phyloP scores from a whole-genome alignment of 2,329 filamentous ascomycete genomes.

The Mycogone perniciosa region DNA sequence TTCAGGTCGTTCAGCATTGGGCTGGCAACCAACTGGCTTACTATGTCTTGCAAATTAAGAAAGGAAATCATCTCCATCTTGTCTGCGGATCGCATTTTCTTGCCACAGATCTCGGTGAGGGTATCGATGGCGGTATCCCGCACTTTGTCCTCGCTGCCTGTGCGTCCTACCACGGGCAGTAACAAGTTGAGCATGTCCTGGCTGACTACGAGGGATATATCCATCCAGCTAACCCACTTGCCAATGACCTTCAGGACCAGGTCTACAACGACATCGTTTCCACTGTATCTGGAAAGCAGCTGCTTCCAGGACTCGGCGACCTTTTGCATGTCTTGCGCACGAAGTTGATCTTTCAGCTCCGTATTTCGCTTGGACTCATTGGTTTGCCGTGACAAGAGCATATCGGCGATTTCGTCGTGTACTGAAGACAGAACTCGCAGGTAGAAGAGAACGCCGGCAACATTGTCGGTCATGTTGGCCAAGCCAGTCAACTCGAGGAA shows the following conservation, averaged over 20 bases:
- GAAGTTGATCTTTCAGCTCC: slow-evolving; percentile 83
- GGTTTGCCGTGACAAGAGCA: slow-evolving; percentile 71
- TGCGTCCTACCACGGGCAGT: slow-evolving; percentile 79
- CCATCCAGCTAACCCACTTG: slow-evolving; percentile 98
- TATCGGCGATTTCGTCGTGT: slow-evolving; percentile 95
- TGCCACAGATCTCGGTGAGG: slow-evolving; percentile 90
- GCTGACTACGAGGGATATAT: slow-evolving; percentile 90
- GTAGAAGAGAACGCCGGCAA: slow-evolving; percentile 74
- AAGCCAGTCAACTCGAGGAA: slow-evolving; percentile 68
- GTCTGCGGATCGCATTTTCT: slow-evolving; percentile 93
- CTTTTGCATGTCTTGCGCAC: slow-evolving; percentile 80
- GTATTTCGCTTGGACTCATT: slow-evolving; percentile 80
- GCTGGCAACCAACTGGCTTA: slow-evolving; percentile 78
- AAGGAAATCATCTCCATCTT: slow-evolving; percentile 93
- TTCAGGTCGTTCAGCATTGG: slow-evolving; percentile 73
- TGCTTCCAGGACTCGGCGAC: slow-evolving; percentile 89
- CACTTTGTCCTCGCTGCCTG: slow-evolving; percentile 67
- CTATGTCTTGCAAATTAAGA: slow-evolving; percentile 78
- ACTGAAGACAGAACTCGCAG: slow-evolving; percentile 82
- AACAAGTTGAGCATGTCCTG: slow-evolving; percentile 78
- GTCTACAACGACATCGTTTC: slow-evolving; percentile 69
- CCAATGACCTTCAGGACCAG: slow-evolving; percentile 87
- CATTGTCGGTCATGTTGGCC: slow-evolving; percentile 61
- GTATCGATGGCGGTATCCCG: slow-evolving; percentile 89
- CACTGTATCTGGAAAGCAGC: slow-evolving; percentile 71